phyloP scores from a whole-genome alignment of 2,329 filamentous ascomycete genomes.

The Xylariomycetidae sp. region DNA sequence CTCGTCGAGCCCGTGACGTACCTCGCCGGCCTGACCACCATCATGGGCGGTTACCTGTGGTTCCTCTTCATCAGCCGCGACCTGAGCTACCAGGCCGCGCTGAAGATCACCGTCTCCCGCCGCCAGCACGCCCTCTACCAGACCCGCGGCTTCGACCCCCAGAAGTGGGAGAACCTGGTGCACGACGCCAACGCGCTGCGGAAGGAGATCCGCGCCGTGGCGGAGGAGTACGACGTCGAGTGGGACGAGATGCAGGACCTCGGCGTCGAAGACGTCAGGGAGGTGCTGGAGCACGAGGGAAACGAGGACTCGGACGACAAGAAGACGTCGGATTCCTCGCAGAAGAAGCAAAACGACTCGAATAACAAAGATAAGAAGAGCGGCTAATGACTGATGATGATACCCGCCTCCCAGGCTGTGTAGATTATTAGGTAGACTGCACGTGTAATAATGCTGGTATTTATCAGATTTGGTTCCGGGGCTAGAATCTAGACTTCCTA shows the following conservation, averaged over 20 bases:
- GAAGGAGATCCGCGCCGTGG: slow-evolving; percentile 72
- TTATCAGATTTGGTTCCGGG: too few species aligned
- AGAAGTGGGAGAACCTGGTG: slow-evolving; percentile 71
- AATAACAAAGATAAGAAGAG: slow-evolving; percentile 8
- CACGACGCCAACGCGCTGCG: slow-evolving; percentile 74
- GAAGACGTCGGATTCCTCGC: slow-evolving; percentile 33
- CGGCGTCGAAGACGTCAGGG: slow-evolving; percentile 57
- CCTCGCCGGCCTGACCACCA: slow-evolving; percentile 74
- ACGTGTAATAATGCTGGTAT: too few species aligned
- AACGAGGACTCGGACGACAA: slow-evolving; percentile 30
- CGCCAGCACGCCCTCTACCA: slow-evolving; percentile 74
- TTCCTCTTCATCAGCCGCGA: slow-evolving; percentile 90
- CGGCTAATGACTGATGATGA: slow-evolving; percentile 1
- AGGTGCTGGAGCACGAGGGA: slow-evolving; percentile 49
- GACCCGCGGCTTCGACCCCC: slow-evolving; percentile 66
- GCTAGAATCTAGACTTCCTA: background rate
- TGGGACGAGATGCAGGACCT: slow-evolving; percentile 78
- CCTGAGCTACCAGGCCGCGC: slow-evolving; percentile 76
- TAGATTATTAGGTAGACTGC: too few species aligned
- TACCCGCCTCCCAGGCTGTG: slow-evolving; percentile 2
- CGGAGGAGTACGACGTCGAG: slow-evolving; percentile 82
- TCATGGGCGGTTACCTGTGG: slow-evolving; percentile 90
- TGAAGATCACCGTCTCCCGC: slow-evolving; percentile 78
- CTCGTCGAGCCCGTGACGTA: slow-evolving; percentile 89
- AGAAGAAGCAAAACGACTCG: slow-evolving; percentile 17